phyloP scores from a whole-genome alignment of 495 filamentous ascomycete species.

The Penicillium verhagenii region DNA sequence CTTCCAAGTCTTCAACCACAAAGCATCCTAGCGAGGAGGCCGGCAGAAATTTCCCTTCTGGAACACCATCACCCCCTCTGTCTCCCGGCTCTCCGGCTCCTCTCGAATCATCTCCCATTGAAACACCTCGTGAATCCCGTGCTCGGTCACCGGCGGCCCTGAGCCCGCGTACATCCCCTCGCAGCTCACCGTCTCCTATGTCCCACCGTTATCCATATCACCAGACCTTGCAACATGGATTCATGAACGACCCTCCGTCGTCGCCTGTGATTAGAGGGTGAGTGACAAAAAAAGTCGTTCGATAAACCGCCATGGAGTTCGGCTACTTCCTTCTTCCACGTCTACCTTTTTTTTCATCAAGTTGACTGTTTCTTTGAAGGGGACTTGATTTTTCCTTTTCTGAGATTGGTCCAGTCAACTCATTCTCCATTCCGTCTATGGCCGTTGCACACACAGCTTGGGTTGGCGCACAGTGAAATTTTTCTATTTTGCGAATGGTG shows the following conservation, averaged over 20 bases:
- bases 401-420: constrained; percentile 16
- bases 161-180: constrained; percentile 28
- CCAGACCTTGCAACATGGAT: constrained; percentile 36
- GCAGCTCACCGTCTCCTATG: constrained; percentile 36
- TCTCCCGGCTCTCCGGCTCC: constrained; percentile 28
- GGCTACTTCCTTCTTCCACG: constrained; percentile 10
- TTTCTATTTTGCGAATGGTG: constrained; percentile 7
- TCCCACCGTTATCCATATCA: constrained; percentile 41
- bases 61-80: constrained; percentile 22
- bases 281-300: constrained; percentile 19
- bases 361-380: constrained; percentile 26
- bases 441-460: constrained; percentile 14
- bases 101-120: constrained; percentile 12
- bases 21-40: constrained; percentile 16
- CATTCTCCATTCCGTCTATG: constrained; percentile 14
- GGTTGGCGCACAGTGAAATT: constrained; percentile 17
- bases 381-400: constrained; percentile 16
- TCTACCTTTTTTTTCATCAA: constrained; percentile 3
- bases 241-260: constrained; percentile 45
- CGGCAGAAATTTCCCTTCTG: constrained; percentile 10
- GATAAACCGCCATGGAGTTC: constrained; percentile 12
- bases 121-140: constrained; percentile 16
- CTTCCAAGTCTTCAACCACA: constrained; percentile 22
- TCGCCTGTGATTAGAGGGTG: constrained; percentile 49
- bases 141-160: constrained; percentile 17